phyloP scores from a whole-genome alignment of 1,284 basidiomycete species.

The Singerocomus inundabilis region DNA sequence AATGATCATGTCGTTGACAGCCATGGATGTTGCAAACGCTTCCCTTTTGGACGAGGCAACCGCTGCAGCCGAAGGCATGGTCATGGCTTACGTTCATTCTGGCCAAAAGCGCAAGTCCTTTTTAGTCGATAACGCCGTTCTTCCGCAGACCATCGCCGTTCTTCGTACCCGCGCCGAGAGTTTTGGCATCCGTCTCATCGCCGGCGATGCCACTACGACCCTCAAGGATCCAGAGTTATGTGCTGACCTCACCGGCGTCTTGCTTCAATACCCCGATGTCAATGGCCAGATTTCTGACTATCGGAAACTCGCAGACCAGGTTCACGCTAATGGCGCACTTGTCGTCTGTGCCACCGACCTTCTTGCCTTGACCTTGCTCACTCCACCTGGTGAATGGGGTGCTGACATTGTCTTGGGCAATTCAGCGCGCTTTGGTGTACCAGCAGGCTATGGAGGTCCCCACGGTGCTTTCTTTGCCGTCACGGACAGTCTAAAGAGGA shows the following conservation, averaged over 20 bases:
- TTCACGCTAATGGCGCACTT: conserved; percentile 78
- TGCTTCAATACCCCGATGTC: conserved; percentile 93
- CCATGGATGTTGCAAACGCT: conserved; percentile 94
- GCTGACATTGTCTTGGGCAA: conserved; percentile 96
- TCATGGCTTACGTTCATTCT: conserved; percentile 71
- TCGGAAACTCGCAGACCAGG: conserved; percentile 60
- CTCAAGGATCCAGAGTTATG: conserved; percentile 54
- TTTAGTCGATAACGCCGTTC: conserved; percentile 78
- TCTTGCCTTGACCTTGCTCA: conserved; percentile 89
- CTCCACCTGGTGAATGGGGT: conserved; percentile 98
- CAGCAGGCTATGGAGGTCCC: conserved; percentile 87
- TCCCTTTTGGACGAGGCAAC: conserved; percentile 92
- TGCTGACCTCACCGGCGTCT: conserved; percentile 78
- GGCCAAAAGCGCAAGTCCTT: conserved; percentile 81
- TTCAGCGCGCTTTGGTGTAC: conserved; percentile 93
- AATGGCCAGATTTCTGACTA: conserved; percentile 86
- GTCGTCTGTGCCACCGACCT: conserved; percentile 90
- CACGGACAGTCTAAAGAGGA: conserved; percentile 89
- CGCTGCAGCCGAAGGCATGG: conserved; percentile 91
- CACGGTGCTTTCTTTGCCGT: conserved; percentile 97
- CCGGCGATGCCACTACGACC: conserved; percentile 58
- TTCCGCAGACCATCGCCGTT: conserved; percentile 86
- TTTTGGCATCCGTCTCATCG: conserved; percentile 80
- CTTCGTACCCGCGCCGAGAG: conserved; percentile 86
- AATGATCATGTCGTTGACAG: conserved; percentile 92